Base-by-base conservation (phyloP, 129 eudicot species). In the Kitagawia praeruptora region DNA sequence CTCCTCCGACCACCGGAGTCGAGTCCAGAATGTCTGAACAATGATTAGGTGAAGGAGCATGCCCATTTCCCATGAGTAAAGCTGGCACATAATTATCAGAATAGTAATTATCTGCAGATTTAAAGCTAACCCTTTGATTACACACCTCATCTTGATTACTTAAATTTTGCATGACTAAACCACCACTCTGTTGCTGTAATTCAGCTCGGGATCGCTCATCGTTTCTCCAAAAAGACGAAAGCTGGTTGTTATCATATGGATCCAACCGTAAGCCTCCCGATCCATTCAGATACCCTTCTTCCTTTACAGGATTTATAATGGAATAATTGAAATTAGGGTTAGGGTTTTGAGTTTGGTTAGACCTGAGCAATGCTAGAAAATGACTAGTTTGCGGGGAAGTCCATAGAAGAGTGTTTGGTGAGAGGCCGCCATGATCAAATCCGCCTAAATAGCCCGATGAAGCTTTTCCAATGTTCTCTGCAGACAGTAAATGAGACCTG, bases 291-390 rank as follows among this genome's bases (percentile, higher is more conserved):
- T 83, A 54, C 56, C 77, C 67, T 74, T 88, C 91, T 66, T 88
- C 90, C 78, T 88, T 88, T 38, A 87, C 79, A 44, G 89, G 64
- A 81, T 80, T 90, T 8, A n/a, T 2, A 61, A 0, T 61, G 69
- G 69, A 25, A 25, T 25, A 61, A 10, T 61, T 25, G 37, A 21
- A 78, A 73, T 79, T 85, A 90, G 89, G 88, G 84, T 77, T 85
- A 80, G 91, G 91, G 89, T 80, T 90, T 66, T 85, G 89, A 70
- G 78, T 81, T 70, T 48, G 85, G 71, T 86, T 88, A 74, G 96
- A 84, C 86, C 97, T 81, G 56, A 92, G 88, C 75, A 92, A 66
- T 37, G 97, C 86, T 34, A 92, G 89, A 70, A 88, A 82, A 42
- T 90, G 96, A 82, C 90, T 82, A 69, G 82, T 90, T 80, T 88